Evolutionary conservation across 768 basidiomycete genomes (phyloP), one percentile per base, ranked within the genome.

Genomic region (Mycena floridula): DNA sequence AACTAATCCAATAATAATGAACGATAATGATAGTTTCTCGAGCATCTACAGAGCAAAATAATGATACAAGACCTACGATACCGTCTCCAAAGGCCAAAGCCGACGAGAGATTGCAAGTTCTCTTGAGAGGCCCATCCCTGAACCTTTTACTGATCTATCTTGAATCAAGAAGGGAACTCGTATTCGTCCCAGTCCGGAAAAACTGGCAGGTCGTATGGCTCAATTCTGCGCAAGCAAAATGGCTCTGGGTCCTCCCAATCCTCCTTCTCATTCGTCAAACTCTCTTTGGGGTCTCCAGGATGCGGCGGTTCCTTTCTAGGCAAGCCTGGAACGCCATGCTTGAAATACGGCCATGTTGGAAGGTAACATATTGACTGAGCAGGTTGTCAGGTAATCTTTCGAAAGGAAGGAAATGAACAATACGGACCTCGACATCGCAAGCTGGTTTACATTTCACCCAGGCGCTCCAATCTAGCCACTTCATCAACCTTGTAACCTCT

Each of bases 381-480:
- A n/a, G n/a, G n/a, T n/a, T n/a, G n/a, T n/a, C n/a, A n/a, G n/a
- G n/a, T n/a, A n/a, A n/a, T n/a, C n/a, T n/a, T n/a, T n/a, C n/a
- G n/a, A n/a, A n/a, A n/a, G n/a, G 21, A 13, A 39, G 16, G 25
- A 7, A 25, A n/a, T n/a, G n/a, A n/a, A n/a, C n/a, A n/a, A n/a
- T 25, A 60, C 67, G 2, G 38, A 77, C 76, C 60, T 76, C 69
- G 23, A 59, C 56, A 9, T 52, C 54, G 56, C 77, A 80, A 1
- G 54, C 63, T 21, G 76, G 75, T 3, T 54, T 56, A 40, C 77
- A 79, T 36, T 60, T 71, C 2, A 68, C 52, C 76, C 77, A 79
- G 6, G 64, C 54, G 26, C 57, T 65, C 77, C 77, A 80, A 47
- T 72, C 77, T 0, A 79, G 56, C 77, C 77, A 79, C 0, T 27